Conservation (phyloP, 2,329 filamentous ascomycete genomes). For the Trichoderma guizhouense region DNA sequence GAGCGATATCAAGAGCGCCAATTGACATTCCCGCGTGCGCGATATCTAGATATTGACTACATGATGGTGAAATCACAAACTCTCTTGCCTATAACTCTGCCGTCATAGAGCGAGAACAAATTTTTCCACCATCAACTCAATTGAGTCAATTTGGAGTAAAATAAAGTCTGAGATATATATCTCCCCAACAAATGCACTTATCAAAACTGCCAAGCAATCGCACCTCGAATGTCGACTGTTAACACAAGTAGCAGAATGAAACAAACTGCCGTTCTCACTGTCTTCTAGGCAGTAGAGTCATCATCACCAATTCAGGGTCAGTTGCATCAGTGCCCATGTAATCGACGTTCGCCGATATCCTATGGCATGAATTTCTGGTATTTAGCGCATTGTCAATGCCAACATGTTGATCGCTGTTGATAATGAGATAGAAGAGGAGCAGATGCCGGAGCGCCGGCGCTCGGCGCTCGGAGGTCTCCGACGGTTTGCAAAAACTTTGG, state of each 20-base stretch:
- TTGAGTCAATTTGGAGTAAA: not conserved
- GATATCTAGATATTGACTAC: not conserved
- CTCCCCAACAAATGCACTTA: not conserved
- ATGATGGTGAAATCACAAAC: not conserved
- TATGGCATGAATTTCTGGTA: not conserved
- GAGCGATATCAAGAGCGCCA: not conserved
- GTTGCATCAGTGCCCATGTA: not conserved
- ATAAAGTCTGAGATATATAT: not conserved
- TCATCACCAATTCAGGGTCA: not conserved
- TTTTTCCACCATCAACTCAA: not conserved
- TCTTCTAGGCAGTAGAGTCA: not conserved
- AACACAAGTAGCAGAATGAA: not conserved
- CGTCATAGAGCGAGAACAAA: not conserved
- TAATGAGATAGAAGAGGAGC: not conserved
- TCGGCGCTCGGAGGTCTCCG: constrained; percentile 5
- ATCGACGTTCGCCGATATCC: not conserved
- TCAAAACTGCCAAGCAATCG: not conserved
- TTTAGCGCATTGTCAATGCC: not conserved
- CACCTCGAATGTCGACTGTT: not conserved
- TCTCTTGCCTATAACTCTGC: not conserved
- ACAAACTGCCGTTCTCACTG: not conserved
- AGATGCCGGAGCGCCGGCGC: not conserved
- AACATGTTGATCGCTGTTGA: not conserved
- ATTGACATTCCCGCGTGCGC: not conserved
- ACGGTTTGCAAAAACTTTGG: not conserved